Evolutionary conservation across 306 rosid genomes (phyloP).

Genomic region (Luffa aegyptiaca): DNA sequence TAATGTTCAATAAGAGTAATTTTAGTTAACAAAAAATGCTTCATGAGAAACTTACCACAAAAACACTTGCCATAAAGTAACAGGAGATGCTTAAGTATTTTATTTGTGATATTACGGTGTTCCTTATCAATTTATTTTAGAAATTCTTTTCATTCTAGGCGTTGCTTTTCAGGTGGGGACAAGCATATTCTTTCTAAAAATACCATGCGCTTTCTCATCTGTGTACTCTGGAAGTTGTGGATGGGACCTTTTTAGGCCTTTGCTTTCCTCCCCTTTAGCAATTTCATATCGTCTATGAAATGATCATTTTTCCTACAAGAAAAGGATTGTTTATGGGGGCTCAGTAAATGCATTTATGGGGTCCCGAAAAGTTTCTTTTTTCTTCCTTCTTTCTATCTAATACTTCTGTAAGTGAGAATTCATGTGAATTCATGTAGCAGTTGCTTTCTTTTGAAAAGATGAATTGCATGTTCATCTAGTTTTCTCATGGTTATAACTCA

Average conservation of each 20-base stretch:
- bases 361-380: not conserved
- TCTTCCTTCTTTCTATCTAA: not conserved
- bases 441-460: not conserved
- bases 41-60: not conserved
- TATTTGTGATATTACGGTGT: not conserved
- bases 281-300: not conserved
- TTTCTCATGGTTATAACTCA: not conserved
- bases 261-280: not conserved
- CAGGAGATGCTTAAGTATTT: not conserved
- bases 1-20: not conserved
- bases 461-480: not conserved
- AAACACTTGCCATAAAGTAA: not conserved
- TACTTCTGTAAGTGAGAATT: not conserved
- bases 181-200: not conserved
- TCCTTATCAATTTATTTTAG: not conserved
- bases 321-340: not conserved
- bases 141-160: not conserved
- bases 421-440: not conserved
- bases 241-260: not conserved
- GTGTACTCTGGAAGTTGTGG: not conserved
- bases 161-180: not conserved
- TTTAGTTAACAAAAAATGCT: not conserved
- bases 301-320: not conserved
- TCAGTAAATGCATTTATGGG: not conserved
- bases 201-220: not conserved